phyloP scores from a whole-genome alignment of 2,329 filamentous ascomycete genomes.

The Dothistroma septosporum region DNA sequence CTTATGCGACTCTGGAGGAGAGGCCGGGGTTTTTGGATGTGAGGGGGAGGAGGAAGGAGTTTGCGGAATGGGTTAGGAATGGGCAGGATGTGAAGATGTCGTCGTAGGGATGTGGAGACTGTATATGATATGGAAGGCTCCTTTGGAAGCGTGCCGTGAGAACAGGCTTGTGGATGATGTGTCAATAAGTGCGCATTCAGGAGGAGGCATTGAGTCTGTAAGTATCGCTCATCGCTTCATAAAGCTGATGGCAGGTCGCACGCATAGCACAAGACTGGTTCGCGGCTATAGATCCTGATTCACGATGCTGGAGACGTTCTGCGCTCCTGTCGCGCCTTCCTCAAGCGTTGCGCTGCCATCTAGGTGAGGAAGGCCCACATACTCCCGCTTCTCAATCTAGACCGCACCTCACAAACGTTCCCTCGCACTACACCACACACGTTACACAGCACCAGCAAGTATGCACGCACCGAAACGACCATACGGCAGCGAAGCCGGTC shows the following conservation, averaged over 20 bases:
- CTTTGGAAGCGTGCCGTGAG: not conserved
- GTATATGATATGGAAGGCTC: not conserved
- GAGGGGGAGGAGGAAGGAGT: constrained; percentile 68
- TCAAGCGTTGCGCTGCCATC: not conserved
- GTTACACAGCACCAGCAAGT: not conserved
- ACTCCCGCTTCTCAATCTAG: not conserved
- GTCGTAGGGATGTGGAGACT: constrained; percentile 3
- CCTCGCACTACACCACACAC: not conserved
- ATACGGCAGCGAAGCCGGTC: constrained; percentile 11
- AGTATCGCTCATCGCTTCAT: not conserved
- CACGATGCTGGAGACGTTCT: not conserved
- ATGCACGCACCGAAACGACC: constrained; percentile 11
- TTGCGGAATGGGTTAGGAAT: constrained; percentile 65
- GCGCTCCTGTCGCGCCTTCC: constrained; percentile 11
- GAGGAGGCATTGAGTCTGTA: not conserved
- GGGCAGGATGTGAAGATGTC: constrained; percentile 10
- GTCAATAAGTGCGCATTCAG: not conserved
- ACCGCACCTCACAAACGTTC: not conserved
- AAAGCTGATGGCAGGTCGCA: not conserved
- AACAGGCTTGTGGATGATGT: not conserved
- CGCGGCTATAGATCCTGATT: not conserved
- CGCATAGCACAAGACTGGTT: not conserved
- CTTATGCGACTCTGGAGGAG: constrained; percentile 74
- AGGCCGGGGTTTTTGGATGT: constrained; percentile 85
- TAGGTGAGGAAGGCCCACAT: not conserved